Percentiles rank a stretch among this genome's conserved stretches.
Evolutionary conservation across 75 land plant genomes (phyloP).

Genomic region (Picea glauca): DNA sequence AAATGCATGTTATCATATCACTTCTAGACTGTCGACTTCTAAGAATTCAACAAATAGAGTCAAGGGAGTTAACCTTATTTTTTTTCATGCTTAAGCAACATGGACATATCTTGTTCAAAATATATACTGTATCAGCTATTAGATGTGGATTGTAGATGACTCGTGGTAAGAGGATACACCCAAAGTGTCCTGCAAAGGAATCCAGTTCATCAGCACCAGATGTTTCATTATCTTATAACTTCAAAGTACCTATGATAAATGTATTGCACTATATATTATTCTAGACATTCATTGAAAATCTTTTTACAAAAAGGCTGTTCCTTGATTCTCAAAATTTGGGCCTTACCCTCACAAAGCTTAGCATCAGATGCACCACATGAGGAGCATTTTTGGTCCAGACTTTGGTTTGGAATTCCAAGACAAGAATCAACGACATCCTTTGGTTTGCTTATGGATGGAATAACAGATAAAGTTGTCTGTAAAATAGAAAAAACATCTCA

Average conservation of each 20-base stretch:
- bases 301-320: neutral
- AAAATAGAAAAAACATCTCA: neutral
- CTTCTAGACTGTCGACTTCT: neutral
- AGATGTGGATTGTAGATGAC: conserved; percentile 25
- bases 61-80: conserved; percentile 15
- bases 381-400: conserved; percentile 12
- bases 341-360: conserved; percentile 20
- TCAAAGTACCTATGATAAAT: neutral
- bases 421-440: conserved; percentile 17
- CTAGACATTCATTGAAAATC: neutral
- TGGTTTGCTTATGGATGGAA: conserved; percentile 5
- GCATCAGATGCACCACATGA: conserved; percentile 16
- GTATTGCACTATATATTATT: too few species aligned
- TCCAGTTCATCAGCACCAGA: neutral
- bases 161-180: conserved; percentile 19
- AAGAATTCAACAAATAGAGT: neutral
- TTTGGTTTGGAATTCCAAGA: conserved; percentile 15
- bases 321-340: neutral
- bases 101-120: conserved; percentile 20
- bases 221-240: neutral
- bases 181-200: conserved; percentile 31
- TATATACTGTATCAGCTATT: neutral
- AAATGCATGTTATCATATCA: neutral
- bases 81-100: conserved; percentile 13
- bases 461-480: conserved; percentile 20